These are phyloP conservation scores for Scutellaria minor DNA, from an alignment of 257 asterid genomes.

Conservation along the genomic window DNA sequence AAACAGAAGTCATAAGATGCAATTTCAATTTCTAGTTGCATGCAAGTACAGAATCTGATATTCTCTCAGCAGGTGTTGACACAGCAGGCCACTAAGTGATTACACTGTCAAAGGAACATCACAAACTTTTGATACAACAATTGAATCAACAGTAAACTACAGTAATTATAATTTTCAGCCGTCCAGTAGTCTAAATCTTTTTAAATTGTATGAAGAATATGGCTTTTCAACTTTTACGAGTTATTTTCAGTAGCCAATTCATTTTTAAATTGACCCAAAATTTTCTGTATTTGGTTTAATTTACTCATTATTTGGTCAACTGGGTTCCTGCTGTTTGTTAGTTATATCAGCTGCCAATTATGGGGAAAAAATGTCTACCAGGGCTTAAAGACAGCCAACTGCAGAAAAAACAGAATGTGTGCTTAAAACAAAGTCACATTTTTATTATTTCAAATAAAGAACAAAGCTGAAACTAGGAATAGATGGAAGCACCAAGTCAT, in stretches of 20 bases:
- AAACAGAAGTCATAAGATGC: neutral
- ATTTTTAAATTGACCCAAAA: neutral
- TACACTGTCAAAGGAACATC: neutral
- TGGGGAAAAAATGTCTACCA: neutral
- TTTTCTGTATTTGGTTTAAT: no score
- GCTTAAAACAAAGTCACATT: conserved; percentile 11
- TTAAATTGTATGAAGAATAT: neutral
- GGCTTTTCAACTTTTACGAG: conserved; percentile 12
- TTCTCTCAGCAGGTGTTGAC: conserved; percentile 3
- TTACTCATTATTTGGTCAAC: no score
- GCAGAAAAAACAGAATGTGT: neutral
- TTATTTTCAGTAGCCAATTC: neutral
- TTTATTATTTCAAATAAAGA: neutral
- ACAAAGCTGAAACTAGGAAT: conserved; percentile 9
- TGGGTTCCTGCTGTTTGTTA: no score
- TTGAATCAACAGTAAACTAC: neutral
- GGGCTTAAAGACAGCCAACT: neutral
- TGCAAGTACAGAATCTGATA: neutral
- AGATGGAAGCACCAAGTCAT: neutral
- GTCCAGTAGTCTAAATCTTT: neutral
- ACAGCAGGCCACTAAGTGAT: conserved; percentile 16
- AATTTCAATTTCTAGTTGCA: conserved; percentile 12
- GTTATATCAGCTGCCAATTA: neutral
- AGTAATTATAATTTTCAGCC: no score
- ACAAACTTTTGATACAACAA: conserved; percentile 23